Base-by-base conservation (phyloP, 805 yeast genomes). In the Cyberlindnera saturnus region DNA sequence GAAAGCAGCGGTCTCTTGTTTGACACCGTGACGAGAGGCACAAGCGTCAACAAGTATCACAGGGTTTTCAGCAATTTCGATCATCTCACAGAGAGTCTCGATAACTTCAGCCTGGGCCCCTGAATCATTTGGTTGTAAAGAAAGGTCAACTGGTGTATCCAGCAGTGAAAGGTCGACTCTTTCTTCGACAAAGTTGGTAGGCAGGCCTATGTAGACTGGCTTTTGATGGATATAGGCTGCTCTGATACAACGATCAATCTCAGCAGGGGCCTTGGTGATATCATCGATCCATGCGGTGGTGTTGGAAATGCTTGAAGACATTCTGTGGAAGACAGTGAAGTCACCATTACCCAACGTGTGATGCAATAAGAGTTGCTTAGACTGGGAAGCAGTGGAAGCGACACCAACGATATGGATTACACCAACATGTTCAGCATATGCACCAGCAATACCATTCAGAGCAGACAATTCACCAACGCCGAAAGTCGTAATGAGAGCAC, bases 391-490 rank as follows among this genome's bases (percentile, higher is more conserved):
- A 55, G 77, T 69, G 41, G 90, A 79, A 48, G 95, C 95, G 43
- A 83, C 83, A 60, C 95, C 95, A 37, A 86, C 95, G 52, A 86
- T 75, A 66, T 86, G 93, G 51, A 86, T 67, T 53, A 85, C 64
- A 52, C 90, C 91, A 48, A 86, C 89, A 65, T 86, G 93, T 65
- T 86, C 95, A 50, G 95, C 90, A 65, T 79, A 86, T 40, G 90
- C 71, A 53, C 95, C 95, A 39, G 89, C 95, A 58, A 86, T 74
- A 53, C 90, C 95, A 63, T 85, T 85, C 54, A 85, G 70, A 7
- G 91, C 90, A 20, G 84, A 75, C 59, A 85, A 73, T 65, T 85
- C 95, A 62, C 95, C 95, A 45, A 86, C 95, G 65, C 95, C 95
- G 62, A 86, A 86, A 40, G 95, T 86, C 59, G 95, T 86, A 56